These are phyloP conservation scores for Ceratopteris richardii DNA, from an alignment of 75 land plant genomes.

Conservation along the genomic window DNA sequence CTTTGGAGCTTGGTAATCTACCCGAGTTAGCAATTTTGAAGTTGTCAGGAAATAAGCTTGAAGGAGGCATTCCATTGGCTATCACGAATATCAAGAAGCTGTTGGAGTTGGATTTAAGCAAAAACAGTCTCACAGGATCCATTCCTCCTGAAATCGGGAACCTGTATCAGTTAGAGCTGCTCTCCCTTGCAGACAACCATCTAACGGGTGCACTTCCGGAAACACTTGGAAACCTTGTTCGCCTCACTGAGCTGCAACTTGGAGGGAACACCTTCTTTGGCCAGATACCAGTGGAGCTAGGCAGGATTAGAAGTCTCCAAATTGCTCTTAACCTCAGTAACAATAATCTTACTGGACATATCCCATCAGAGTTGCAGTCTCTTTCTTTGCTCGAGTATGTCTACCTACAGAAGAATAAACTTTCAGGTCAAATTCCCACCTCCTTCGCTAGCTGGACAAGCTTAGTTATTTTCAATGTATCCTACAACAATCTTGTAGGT, in stretches of 20 bases:
- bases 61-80: conserved; percentile 53
- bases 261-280: conserved; percentile 67
- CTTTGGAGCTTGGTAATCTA: conserved; percentile 48
- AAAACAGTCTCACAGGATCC: conserved; percentile 31
- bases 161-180: conserved; percentile 43
- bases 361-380: conserved; percentile 56
- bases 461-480: conserved; percentile 52
- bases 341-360: conserved; percentile 49
- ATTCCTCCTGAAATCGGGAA: conserved; percentile 55
- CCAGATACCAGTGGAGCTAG: conserved; percentile 50
- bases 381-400: conserved; percentile 44
- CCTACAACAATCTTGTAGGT: conserved; percentile 62
- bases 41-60: conserved; percentile 46
- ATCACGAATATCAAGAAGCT: conserved; percentile 41
- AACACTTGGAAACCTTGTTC: conserved; percentile 48
- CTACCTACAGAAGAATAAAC: conserved; percentile 50
- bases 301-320: conserved; percentile 46
- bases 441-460: conserved; percentile 48
- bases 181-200: conserved; percentile 55
- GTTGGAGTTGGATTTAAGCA: conserved; percentile 56
- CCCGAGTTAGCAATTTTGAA: conserved; percentile 47
- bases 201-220: conserved; percentile 54
- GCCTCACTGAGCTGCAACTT: conserved; percentile 62
- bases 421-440: conserved; percentile 48
- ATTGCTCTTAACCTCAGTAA: conserved; percentile 60